Evolutionary conservation across 768 basidiomycete genomes (phyloP), one percentile per base, ranked within the genome.

Genomic region (Gloeophyllum trabeum): DNA sequence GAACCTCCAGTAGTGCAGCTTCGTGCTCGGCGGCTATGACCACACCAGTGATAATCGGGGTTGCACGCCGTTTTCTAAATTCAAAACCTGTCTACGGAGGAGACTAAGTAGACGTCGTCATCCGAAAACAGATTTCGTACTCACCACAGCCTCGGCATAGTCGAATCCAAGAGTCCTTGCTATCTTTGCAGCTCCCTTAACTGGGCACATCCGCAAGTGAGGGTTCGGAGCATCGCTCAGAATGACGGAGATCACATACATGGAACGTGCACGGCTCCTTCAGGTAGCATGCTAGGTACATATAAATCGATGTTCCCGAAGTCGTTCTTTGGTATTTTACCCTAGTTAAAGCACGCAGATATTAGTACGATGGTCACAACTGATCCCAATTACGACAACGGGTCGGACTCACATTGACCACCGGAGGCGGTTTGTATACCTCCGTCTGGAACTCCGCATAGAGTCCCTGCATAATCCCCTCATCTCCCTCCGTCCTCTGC

Each of bases 261-360:
- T n/a, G 92, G 88, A 16, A 99, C 65, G 62, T 97, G 90, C 2
- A 68, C 81, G 4, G 76, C 88, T 16, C 96, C 96, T 41, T 58
- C 62, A 2, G 96, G 96, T 23, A 98, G 70, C 96, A 99, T 99
- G 3, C 88, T 81, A 22, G 88, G 82, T 20, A 87, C 88, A 58
- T 94, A 99, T 20, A 99, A 63, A 62, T 99, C 94, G 48, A 99
- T 86, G 58, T 97, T 99, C 14, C 94, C 94, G 57, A 94, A 99
- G 48, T 81, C 77, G 54, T 99, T 99, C 64, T 88, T 93, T 4
- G 92, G 92, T 23, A 99, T 75, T 56, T 76, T 79, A 24, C 94
- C 94, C 93, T 98, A 53, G 21, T 30, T 39, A 35, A 25, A 23
- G 4, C 23, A 30, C 34, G 30, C 4, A 34, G 16, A 6, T 18